Percentiles rank a stretch among this genome's conserved stretches.
Conservation (phyloP, 371 early-diverging fungal genomes). For the Mucor plumbeus region DNA sequence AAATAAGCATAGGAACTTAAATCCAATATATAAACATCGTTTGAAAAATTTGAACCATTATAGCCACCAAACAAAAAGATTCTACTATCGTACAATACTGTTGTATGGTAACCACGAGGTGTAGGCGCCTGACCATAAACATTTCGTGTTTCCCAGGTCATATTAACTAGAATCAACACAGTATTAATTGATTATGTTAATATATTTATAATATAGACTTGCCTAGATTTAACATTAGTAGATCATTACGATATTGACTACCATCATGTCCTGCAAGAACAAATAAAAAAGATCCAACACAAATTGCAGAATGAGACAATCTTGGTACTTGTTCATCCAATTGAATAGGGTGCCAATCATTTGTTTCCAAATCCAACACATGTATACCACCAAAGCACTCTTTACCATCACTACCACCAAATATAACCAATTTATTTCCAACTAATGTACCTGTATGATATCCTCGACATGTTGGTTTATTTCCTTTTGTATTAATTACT, state of each 20-base stretch:
- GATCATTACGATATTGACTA: conserved; percentile 72
- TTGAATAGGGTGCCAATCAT: conserved; percentile 60
- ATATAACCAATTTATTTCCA: conserved; percentile 80
- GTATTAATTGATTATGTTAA: too few species aligned
- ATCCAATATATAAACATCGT: conserved; percentile 82
- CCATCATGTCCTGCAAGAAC: conserved; percentile 90
- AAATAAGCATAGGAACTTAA: conserved; percentile 77
- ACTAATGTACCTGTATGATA: conserved; percentile 87
- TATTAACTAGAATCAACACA: conserved; percentile 57
- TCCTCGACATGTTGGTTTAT: conserved; percentile 74
- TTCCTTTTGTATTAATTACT: conserved; percentile 67
- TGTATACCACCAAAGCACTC: conserved; percentile 85
- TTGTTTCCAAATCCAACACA: conserved; percentile 70
- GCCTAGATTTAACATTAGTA: conserved; percentile 82
- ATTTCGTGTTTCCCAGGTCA: conserved; percentile 80
- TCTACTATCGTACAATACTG: conserved; percentile 78
- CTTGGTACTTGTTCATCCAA: conserved; percentile 69
- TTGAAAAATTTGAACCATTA: conserved; percentile 79
- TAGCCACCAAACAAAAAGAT: conserved; percentile 87
- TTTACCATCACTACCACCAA: conserved; percentile 89
- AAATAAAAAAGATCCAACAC: conserved; percentile 87
- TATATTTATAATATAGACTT: conserved; percentile 17
- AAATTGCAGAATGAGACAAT: conserved; percentile 80
- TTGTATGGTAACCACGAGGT: conserved; percentile 87
- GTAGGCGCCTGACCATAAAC: conserved; percentile 75